Conservation (phyloP, 345 rosid genomes). For the Trapa incisa region DNA sequence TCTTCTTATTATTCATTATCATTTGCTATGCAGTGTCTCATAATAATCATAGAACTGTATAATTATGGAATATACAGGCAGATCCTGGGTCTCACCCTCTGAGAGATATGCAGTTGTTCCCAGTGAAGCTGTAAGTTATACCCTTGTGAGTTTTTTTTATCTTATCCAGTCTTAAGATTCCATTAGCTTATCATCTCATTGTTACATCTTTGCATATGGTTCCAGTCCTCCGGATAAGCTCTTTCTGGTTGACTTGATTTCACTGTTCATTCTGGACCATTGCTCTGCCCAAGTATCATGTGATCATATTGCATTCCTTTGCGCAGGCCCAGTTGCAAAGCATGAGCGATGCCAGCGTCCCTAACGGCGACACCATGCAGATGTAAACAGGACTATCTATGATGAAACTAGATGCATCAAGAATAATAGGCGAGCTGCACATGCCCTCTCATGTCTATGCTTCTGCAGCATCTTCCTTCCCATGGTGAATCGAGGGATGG, state of each 20-base stretch:
- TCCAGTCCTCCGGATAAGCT: not conserved
- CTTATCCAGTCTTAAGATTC: not conserved
- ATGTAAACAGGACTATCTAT: slow-evolving; percentile 27
- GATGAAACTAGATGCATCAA: not conserved
- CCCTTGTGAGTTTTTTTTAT: not conserved
- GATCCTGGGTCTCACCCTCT: slow-evolving; percentile 71
- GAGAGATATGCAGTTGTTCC: slow-evolving; percentile 97
- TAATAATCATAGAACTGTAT: not conserved
- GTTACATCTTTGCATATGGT: not conserved
- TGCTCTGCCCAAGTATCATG: not conserved
- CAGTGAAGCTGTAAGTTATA: slow-evolving; percentile 52
- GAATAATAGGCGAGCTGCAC: not conserved
- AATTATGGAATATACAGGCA: slow-evolving; percentile 32
- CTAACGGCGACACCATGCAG: slow-evolving; percentile 57
- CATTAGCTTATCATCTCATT: not conserved
- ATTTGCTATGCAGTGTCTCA: not conserved
- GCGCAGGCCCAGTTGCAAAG: slow-evolving; percentile 31
- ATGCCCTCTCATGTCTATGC: not conserved
- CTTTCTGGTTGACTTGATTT: not conserved
- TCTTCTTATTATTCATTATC: not conserved
- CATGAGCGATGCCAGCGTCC: slow-evolving; percentile 60
- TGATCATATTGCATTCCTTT: not conserved
- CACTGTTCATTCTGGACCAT: not conserved
- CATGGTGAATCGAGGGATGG: not conserved
- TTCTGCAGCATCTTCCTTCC: not conserved